Percentiles rank a stretch among this genome's conserved stretches.
Conservation (phyloP, 129 eudicot genomes). For the Scalesia atractyloides region DNA sequence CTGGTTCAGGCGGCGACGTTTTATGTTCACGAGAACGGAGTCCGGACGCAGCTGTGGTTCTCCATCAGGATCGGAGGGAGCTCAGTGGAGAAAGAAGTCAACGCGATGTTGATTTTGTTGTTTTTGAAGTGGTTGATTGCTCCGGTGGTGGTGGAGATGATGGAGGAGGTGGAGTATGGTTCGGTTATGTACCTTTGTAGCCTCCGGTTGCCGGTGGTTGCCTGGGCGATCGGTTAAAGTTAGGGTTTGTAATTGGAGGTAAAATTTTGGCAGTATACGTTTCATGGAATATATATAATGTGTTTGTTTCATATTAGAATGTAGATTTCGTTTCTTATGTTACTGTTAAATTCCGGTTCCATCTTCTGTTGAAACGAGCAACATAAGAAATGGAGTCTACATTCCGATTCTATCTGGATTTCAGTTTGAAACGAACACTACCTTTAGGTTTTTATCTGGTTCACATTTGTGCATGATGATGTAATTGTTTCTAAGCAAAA, state of each 20-base stretch:
- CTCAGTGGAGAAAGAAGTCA: slow-evolving; percentile 35
- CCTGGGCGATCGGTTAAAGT: slow-evolving; percentile 22
- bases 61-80: slow-evolving; percentile 33
- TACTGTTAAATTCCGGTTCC: too few relatives aligned
- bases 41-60: slow-evolving; percentile 27
- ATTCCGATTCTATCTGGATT: too few relatives aligned
- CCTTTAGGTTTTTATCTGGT: too few relatives aligned
- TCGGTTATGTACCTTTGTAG: slow-evolving; percentile 31
- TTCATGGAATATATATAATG: too few relatives aligned
- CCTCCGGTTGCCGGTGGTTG: slow-evolving; percentile 32
- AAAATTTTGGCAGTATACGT: too few relatives aligned
- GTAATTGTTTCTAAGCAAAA: too few relatives aligned
- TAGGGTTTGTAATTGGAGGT: neutral
- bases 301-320: too few relatives aligned
- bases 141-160: slow-evolving; percentile 23
- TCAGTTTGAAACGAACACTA: too few relatives aligned
- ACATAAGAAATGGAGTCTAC: too few relatives aligned
- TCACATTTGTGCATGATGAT: too few relatives aligned
- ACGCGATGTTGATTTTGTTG: slow-evolving; percentile 30
- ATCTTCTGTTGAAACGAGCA: too few relatives aligned
- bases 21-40: slow-evolving; percentile 19
- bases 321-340: too few relatives aligned
- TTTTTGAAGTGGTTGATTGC: slow-evolving; percentile 26
- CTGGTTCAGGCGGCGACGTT: slow-evolving; percentile 31
- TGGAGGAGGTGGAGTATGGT: slow-evolving; percentile 25